These are phyloP conservation scores for Puccinia horiana DNA, from an alignment of 1,284 basidiomycete species.

Conservation along the genomic window DNA sequence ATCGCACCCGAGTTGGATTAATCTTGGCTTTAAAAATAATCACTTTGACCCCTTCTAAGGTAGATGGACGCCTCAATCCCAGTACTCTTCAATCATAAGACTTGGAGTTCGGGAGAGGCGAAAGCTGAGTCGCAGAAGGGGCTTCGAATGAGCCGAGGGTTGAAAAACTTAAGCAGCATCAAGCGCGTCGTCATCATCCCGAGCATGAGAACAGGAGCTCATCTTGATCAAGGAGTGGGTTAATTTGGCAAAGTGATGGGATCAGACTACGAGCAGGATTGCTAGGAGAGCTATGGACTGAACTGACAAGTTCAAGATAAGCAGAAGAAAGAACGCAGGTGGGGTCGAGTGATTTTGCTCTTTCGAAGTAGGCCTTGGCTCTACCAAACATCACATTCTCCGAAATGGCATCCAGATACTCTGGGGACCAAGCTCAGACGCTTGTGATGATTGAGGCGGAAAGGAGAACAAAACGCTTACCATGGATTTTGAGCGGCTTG, in stretches of 20 bases:
- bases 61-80: constrained; percentile 26
- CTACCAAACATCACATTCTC: neutral
- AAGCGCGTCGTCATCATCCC: constrained; percentile 21
- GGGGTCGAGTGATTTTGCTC: constrained; percentile 26
- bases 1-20: neutral
- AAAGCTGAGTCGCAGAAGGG: constrained; percentile 5
- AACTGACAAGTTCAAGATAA: constrained; percentile 43
- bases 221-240: neutral
- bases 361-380: constrained; percentile 37
- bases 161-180: neutral
- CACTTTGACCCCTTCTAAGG: constrained; percentile 46
- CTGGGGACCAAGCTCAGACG: neutral
- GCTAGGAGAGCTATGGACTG: neutral
- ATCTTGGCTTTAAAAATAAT: constrained; percentile 35
- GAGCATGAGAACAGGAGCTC: neutral
- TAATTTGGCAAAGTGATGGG: neutral
- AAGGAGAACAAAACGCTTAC: neutral
- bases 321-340: neutral
- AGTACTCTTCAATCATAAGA: neutral
- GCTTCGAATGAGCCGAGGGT: constrained; percentile 36
- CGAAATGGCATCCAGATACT: constrained; percentile 29
- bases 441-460: neutral
- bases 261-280: neutral
- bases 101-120: constrained; percentile 8
- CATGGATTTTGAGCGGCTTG: neutral